These are phyloP conservation scores for Panus rudis DNA, from an alignment of 768 basidiomycete genomes.

Conservation along the genomic window DNA sequence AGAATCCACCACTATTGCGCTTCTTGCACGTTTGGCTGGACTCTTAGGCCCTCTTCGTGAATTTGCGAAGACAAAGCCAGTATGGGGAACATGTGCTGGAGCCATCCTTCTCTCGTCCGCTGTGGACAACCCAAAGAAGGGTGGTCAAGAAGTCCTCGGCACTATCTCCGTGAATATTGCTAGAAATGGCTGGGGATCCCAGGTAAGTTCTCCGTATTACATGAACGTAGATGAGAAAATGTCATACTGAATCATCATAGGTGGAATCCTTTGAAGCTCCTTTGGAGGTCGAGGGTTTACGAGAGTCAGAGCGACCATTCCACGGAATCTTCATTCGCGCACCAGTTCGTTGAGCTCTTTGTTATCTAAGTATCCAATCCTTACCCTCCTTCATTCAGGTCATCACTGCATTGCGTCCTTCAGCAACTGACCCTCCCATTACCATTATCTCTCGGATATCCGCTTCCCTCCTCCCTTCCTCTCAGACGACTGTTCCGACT, in stretches of 20 bases:
- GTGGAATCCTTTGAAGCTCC: constrained; percentile 88
- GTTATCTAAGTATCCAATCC: too few relatives aligned
- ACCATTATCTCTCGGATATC: constrained; percentile 69
- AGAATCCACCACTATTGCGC: constrained; percentile 92
- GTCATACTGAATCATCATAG: constrained; percentile 30
- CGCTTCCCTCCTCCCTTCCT: constrained; percentile 37
- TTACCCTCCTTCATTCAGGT: constrained; percentile 56
- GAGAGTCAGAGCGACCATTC: constrained; percentile 55
- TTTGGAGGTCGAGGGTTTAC: constrained; percentile 56
- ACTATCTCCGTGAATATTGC: constrained; percentile 75
- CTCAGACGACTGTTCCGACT: constrained; percentile 29
- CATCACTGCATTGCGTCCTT: constrained; percentile 43
- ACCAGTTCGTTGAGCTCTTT: constrained; percentile 50
- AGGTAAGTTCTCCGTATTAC: constrained; percentile 39
- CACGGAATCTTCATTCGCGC: constrained; percentile 91
- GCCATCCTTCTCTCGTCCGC: constrained; percentile 79
- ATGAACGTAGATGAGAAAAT: background rate
- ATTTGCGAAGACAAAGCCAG: constrained; percentile 65
- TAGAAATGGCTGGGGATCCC: constrained; percentile 92
- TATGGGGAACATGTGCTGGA: constrained; percentile 97
- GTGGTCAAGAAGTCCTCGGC: constrained; percentile 80
- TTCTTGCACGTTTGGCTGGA: constrained; percentile 65
- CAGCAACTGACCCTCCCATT: constrained; percentile 48
- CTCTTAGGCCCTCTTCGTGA: constrained; percentile 73
- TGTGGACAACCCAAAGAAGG: constrained; percentile 73